These are phyloP conservation scores for Taphrina sp. DNA, from an alignment of 1,139 yeast genomes.

Conservation along the genomic window DNA sequence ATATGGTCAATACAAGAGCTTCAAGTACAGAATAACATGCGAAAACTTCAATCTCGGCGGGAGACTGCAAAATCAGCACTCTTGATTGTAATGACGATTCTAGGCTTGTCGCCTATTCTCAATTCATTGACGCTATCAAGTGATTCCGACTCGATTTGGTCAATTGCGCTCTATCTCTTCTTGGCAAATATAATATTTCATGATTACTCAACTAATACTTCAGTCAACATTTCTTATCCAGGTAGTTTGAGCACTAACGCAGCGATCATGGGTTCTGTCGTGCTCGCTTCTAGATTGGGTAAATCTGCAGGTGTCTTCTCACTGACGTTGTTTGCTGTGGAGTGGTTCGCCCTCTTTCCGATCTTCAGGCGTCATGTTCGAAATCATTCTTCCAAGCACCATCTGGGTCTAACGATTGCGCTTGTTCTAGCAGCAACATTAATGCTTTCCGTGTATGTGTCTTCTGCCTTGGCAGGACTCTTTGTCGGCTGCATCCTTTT, in stretches of 20 bases:
- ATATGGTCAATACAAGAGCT: conserved; percentile 41
- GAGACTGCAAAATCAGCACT: conserved; percentile 60
- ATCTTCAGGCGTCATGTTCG: conserved; percentile 60
- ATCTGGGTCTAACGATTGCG: conserved; percentile 27
- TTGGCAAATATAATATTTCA: conserved; percentile 64
- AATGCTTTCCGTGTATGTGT: conserved; percentile 26
- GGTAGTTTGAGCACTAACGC: conserved; percentile 80
- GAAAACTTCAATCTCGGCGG: conserved; percentile 32
- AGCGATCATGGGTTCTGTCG: conserved; percentile 81
- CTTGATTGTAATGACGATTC: conserved; percentile 64
- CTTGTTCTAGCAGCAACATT: conserved; percentile 30
- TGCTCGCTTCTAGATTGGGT: conserved; percentile 76
- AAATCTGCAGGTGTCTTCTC: conserved; percentile 77
- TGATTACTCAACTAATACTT: conserved; percentile 51
- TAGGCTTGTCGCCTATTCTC: conserved; percentile 82
- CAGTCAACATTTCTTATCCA: conserved; percentile 40
- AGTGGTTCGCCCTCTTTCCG: conserved; percentile 71
- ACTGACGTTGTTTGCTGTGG: conserved; percentile 70
- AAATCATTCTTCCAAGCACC: conserved; percentile 21
- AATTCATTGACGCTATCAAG: conserved; percentile 86
- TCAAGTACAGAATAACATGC: conserved; percentile 34
- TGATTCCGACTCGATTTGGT: conserved; percentile 94
- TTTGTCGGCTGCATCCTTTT: conserved; percentile 55
- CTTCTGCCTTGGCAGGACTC: conserved; percentile 40
- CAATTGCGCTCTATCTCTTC: conserved; percentile 75